phyloP scores from a whole-genome alignment of 495 filamentous ascomycete species.

The Neurospora sp. region DNA sequence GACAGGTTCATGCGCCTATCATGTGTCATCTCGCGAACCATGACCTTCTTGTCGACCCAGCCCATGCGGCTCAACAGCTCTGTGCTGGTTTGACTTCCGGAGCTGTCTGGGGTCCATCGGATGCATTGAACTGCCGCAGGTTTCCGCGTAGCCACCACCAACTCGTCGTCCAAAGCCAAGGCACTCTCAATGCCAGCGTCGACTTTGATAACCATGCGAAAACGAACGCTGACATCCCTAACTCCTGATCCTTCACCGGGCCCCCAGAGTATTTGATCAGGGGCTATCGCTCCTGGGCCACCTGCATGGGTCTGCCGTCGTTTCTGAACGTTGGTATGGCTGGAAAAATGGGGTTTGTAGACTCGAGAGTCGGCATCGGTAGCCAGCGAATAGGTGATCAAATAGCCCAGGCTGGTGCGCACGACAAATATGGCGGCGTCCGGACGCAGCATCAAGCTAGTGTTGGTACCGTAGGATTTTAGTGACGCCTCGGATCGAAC shows the following conservation, averaged over 20 bases:
- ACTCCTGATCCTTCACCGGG: conserved; percentile 71
- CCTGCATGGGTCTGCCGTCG: conserved; percentile 63
- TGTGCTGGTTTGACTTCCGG: conserved; percentile 76
- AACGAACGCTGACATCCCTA: conserved; percentile 75
- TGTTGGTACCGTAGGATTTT: conserved; percentile 73
- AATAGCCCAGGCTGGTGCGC: conserved; percentile 77
- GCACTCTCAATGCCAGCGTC: conserved; percentile 85
- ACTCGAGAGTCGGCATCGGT: conserved; percentile 71
- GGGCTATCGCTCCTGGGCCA: conserved; percentile 41
- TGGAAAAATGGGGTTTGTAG: conserved; percentile 70
- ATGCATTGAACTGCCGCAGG: conserved; percentile 95
- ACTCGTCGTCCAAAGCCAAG: conserved; percentile 85
- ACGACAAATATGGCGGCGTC: conserved; percentile 86
- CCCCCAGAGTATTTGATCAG: conserved; percentile 47
- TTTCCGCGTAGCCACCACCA: conserved; percentile 87
- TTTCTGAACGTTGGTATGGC: conserved; percentile 52
- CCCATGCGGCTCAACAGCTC: conserved; percentile 80
- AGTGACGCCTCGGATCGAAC: conserved; percentile 70
- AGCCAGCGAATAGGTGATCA: conserved; percentile 91
- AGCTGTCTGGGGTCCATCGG: conserved; percentile 76
- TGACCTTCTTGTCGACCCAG: conserved; percentile 68
- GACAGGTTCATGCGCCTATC: conserved; percentile 95
- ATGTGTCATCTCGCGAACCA: conserved; percentile 80
- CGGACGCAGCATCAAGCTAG: conserved; percentile 74
- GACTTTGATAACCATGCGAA: conserved; percentile 96